Percentiles rank a stretch among this genome's conserved stretches.
These are phyloP conservation scores for Protea cynaroides DNA, from an alignment of 164 flowering plant genomes.

Conservation along the genomic window DNA sequence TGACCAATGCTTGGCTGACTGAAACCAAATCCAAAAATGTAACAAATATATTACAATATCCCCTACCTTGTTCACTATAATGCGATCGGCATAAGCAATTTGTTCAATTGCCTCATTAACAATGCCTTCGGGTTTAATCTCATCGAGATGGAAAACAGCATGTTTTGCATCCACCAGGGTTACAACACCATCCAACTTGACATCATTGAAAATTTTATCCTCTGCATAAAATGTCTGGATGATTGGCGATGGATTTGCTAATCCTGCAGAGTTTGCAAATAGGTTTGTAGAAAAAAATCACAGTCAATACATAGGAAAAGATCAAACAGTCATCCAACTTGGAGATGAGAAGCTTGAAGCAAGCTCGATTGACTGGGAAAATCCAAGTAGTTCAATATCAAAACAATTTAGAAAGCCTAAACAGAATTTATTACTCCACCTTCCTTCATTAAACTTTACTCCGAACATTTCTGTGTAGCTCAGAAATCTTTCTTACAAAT, in stretches of 20 bases:
- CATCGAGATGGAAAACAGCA: conserved; percentile 70
- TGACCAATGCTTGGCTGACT: not conserved
- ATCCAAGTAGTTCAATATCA: not conserved
- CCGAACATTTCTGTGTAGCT: too few species aligned
- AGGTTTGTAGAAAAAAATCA: not conserved
- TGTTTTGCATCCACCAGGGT: conserved; percentile 97
- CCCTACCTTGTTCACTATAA: conserved; percentile 87
- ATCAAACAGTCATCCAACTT: not conserved
- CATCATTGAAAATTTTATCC: conserved; percentile 78
- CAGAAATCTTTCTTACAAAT: too few species aligned
- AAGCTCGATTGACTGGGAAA: not conserved
- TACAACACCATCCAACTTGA: conserved; percentile 96
- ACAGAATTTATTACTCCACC: not conserved
- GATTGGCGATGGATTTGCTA: conserved; percentile 97
- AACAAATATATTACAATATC: not conserved
- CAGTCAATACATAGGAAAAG: not conserved
- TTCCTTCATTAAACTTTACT: too few species aligned
- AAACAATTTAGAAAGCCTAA: not conserved
- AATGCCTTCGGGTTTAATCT: conserved; percentile 84
- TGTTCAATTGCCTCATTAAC: conserved; percentile 97
- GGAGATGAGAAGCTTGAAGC: not conserved
- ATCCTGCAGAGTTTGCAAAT: conserved; percentile 38
- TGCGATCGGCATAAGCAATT: conserved; percentile 91
- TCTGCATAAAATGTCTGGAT: conserved; percentile 98
- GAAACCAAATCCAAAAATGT: not conserved